Percentiles rank a stretch among this genome's conserved stretches.
Conservation (phyloP, 768 basidiomycete genomes). For the Psilocybe cyanescens region DNA sequence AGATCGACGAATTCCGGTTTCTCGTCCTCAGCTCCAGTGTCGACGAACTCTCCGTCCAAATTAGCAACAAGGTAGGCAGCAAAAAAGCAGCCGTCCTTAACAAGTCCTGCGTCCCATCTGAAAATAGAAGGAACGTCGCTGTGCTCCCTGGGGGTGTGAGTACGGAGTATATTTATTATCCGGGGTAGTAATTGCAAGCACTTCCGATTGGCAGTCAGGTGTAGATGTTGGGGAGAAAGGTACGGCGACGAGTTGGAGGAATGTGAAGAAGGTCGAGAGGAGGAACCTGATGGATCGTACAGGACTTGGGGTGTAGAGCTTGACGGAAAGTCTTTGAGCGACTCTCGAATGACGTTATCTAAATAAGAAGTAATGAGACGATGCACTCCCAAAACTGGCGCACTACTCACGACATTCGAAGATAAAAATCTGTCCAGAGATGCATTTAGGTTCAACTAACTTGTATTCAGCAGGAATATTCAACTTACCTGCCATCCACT, state of each 20-base stretch:
- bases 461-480: background rate
- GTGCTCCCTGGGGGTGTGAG: constrained; percentile 42
- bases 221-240: constrained; percentile 49
- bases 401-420: constrained; percentile 80
- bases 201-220: constrained; percentile 50
- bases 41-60: constrained; percentile 49
- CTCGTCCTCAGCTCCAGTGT: constrained; percentile 33
- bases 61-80: constrained; percentile 79
- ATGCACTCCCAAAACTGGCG: constrained; percentile 8
- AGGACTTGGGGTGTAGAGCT: constrained; percentile 26
- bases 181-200: constrained; percentile 55
- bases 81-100: constrained; percentile 90
- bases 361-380: constrained; percentile 8
- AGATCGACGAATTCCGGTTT: constrained; percentile 36
- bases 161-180: constrained; percentile 54
- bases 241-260: constrained; percentile 47
- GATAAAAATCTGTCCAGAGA: constrained; percentile 69
- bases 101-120: constrained; percentile 82
- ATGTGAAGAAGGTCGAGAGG: constrained; percentile 47
- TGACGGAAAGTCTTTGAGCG: constrained; percentile 61
- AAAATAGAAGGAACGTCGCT: constrained; percentile 57
- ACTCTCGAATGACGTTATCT: constrained; percentile 89
- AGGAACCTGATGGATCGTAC: constrained; percentile 47
- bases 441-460: constrained; percentile 7
- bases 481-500: constrained; percentile 83